Base-by-base conservation (phyloP, 1,284 basidiomycete species). In the Coniferiporia sulphurascens region DNA sequence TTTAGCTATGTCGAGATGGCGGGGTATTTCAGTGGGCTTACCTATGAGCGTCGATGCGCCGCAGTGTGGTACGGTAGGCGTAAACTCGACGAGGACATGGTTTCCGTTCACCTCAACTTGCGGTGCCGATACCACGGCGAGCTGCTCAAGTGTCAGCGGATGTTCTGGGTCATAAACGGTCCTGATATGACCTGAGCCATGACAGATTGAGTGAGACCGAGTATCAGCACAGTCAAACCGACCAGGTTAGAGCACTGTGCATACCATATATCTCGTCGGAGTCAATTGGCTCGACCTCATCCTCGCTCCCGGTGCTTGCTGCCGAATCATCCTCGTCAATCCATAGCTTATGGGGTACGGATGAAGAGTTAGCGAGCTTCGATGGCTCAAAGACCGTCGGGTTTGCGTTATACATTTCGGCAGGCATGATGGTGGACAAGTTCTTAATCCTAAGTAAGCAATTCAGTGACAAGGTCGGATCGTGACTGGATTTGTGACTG, bases 1-100 rank as follows among this genome's bases (percentile, higher is more conserved):
- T 43, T 52, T 32, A 56, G 38, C n/a, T 7, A 7, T 45, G 58
- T 32, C 34, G 32, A 8, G 22, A 59, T 46, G 38, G 19, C 32
- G 12, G 45, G 55, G 4, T 53, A 50, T 32, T 27, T 27, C 27
- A 15, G 32, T 19, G 4, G n/a, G 71, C 82, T 62, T 65, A 92
- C 95, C 97, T 59, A 99, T 99, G 50, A 99, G 78, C 1, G 95
- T 98, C 3, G 95, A 96, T 93, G 97, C 95, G 52, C 93, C 93
- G 69, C 96, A 99, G 70, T 99, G 96, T 4, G 97, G 97, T 32
- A 98, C 95, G 0, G 96, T 99, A 1, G 97, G 97, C 5, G 96
- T 98, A 67, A 97, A 94, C 69, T 94, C 92, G 61, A 98, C 87
- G 34, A 85, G 78, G 36, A 99, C 80, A 48, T 85, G 82, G 67